Evolutionary conservation across 306 rosid genomes (phyloP), one percentile per base, ranked within the genome.

Genomic region (Cucurbita pepo): DNA sequence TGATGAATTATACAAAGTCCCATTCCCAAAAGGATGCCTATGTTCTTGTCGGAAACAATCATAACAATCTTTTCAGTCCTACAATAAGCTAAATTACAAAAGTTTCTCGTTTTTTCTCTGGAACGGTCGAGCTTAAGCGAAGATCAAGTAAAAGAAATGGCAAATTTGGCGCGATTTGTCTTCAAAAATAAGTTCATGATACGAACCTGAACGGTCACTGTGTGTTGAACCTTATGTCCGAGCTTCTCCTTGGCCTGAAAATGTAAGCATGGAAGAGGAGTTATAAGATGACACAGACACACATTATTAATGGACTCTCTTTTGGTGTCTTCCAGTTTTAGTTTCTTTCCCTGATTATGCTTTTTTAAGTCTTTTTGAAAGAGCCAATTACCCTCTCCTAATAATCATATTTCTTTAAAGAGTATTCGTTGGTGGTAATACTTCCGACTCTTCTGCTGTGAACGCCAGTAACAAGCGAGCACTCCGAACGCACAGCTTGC

Each of bases 401-500:
- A 86, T 83, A 72, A 91, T 94, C 92, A 94, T 73, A 94, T 87
- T 83, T 91, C 92, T 94, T 91, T 83, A 84, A 86, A 91, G 95
- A 88, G 90, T 83, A 88, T 83, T 83, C 86, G 97, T 77, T 88
- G 92, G 88, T 87, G 96, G 67, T 82, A 89, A 89, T 91, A 94
- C 99, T 94, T 94, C 90, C 95, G 97, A 83, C 95, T 94, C 94
- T 94, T 94, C 69, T 94, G 99, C 80, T 85, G 96, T 1, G 97
- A 94, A 18, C 99, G 97, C 99, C 99, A 94, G 88, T 87, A 91
- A 84, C 95, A 94, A 56, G 99, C 99, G 10, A 94, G 96, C 43
- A 94, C 99, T 57, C 99, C 99, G 22, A 94, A 94, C 72, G 92
- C 99, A 78, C 97, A 94, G 81, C 99, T 91, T 77, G 97, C 99